A percentile compares a stretch with the other conserved stretches of the same genome.
phyloP scores from a whole-genome alignment of 73 alveolate species.

The Breviolum minutum region DNA sequence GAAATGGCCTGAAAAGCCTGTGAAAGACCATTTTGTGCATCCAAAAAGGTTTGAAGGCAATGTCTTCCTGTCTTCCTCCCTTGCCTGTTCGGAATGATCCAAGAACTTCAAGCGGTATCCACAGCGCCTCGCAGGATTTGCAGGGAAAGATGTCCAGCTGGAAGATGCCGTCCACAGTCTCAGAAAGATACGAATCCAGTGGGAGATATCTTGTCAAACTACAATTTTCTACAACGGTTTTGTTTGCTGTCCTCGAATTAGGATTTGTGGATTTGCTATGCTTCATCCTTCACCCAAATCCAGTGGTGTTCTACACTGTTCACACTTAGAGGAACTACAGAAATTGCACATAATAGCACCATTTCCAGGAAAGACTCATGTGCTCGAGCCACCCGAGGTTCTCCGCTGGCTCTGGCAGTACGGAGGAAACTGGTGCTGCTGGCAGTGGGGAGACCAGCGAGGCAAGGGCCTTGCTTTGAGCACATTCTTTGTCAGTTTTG shows the following conservation, averaged over 20 bases:
- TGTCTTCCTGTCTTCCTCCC: not conserved
- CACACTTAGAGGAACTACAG: not conserved
- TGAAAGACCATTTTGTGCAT: not conserved
- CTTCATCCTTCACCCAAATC: not conserved
- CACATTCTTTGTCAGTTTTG: no score
- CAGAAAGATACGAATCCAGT: not conserved
- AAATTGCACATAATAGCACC: not conserved
- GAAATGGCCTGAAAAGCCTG: no score
- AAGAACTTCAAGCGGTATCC: no score
- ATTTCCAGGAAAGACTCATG: not conserved
- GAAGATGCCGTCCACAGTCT: not conserved
- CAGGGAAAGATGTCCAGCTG: slow-evolving; percentile 43
- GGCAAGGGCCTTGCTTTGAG: not conserved
- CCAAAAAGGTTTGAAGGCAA: not conserved
- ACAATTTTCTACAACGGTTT: no score
- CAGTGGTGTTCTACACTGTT: not conserved
- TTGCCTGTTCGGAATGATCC: no score
- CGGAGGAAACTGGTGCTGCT: not conserved
- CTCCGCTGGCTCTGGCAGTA: not conserved
- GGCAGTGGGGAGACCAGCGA: slow-evolving; percentile 5
- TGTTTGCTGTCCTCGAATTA: no score
- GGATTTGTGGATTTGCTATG: not conserved
- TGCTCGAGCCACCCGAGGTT: not conserved
- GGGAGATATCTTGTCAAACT: not conserved
- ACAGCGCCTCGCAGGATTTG: not conserved